Percentiles rank a stretch among this genome's conserved stretches.
phyloP scores from a whole-genome alignment of 192 early-diverging fungal genomes.

The Chytriomyces sp. region DNA sequence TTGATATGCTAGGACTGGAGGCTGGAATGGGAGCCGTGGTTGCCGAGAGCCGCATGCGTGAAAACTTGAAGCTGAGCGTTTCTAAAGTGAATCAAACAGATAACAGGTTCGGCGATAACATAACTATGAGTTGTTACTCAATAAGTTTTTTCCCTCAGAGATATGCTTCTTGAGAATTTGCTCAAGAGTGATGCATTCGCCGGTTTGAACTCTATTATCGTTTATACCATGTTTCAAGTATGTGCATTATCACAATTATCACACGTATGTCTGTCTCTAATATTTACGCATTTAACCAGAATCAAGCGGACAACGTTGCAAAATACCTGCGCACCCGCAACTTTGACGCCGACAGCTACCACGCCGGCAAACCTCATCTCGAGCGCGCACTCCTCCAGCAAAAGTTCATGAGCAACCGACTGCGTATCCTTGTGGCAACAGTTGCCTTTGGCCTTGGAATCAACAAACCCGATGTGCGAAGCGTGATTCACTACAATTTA shows the following conservation, averaged over 20 bases:
- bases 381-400: constrained; percentile 70
- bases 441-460: constrained; percentile 96
- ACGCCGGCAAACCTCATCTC: constrained; percentile 68
- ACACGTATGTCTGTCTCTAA: not conserved
- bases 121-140: not conserved
- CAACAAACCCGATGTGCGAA: constrained; percentile 88
- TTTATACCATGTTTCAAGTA: constrained; percentile 67
- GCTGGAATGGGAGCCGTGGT: constrained; percentile 52
- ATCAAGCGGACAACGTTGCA: constrained; percentile 71
- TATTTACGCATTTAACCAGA: constrained; percentile 47
- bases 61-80: constrained; percentile 68
- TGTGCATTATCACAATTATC: not conserved
- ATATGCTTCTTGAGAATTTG: constrained; percentile 59
- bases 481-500: constrained; percentile 85
- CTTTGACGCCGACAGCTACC: constrained; percentile 76
- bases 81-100: constrained; percentile 47
- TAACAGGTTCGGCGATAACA: constrained; percentile 1
- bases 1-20: constrained; percentile 66
- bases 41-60: constrained; percentile 55
- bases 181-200: constrained; percentile 60
- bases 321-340: constrained; percentile 68
- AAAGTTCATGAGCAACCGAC: constrained; percentile 63
- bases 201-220: constrained; percentile 63
- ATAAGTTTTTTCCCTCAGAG: constrained; percentile 36
- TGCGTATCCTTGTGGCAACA: constrained; percentile 84